Base-by-base conservation (phyloP, 2,329 filamentous ascomycete species). In the Lecanosticta acicola region DNA sequence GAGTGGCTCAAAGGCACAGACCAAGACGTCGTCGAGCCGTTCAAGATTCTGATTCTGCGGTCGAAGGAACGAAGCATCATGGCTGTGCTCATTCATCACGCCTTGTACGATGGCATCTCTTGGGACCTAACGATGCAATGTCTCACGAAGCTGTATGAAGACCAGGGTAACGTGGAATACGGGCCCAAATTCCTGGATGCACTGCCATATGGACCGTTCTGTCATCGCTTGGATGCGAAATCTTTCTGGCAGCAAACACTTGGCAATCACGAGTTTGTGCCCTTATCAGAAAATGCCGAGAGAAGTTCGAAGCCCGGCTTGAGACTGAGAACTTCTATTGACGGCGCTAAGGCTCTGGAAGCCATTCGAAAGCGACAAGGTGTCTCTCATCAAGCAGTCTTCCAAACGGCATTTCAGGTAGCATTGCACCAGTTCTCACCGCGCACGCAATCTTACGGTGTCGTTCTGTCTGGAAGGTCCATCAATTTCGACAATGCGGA, bases 41-140 rank as follows among this genome's bases (percentile, higher is more conserved):
- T 84, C 3, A 71, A 80, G 43, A 51, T 81, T 1, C 59, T 76
- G 1, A 44, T 75, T 0, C 49, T 79, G 4, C 57, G 54, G 19
- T 59, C 60, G 8, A 51, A 61, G 3, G 45, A 51, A 1, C 53
- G 52, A 11, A 59, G 58, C 4, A 51, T 73, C 0, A 66, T 94
- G 24, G 66, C 74, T 2, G 58, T 94, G 2, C 77, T 84, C 37
- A 81, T 94, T 0, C 94, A 95, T 66, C 90, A 96, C 62, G 88
- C 79, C 0, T 65, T 95, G 0, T 96, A 96, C 57, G 90, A 96
- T 65, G 90, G 88, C 1, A 84, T 78, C 53, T 91, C 88, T 50
- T 76, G 94, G 32, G 74, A 77, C 1, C 64, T 87, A 18, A 73
- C 94, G 32, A 72, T 94, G 16, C 62, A 76, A 2, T 67, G 74